These are phyloP conservation scores for Ganoderma lingzhi DNA, from an alignment of 1,284 basidiomycete genomes.

Conservation along the genomic window DNA sequence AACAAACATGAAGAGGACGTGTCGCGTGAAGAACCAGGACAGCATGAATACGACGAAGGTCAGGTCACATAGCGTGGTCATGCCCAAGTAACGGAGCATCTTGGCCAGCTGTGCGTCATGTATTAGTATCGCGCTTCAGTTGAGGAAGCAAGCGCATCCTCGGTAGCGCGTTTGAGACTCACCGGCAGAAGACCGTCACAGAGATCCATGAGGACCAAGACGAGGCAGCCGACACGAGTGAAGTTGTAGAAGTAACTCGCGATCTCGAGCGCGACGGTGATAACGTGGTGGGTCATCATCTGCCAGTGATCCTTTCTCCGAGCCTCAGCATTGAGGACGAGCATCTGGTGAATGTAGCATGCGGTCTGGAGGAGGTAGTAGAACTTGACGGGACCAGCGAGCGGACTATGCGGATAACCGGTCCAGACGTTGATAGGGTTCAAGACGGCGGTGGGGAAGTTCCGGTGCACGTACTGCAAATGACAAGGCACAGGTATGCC, in stretches of 20 bases:
- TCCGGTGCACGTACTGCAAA: slow-evolving; percentile 78
- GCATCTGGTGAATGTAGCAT: slow-evolving; percentile 92
- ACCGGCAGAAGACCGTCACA: slow-evolving; percentile 94
- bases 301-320: slow-evolving; percentile 92
- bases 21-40: slow-evolving; percentile 91
- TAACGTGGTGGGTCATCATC: slow-evolving; percentile 96
- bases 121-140: neutral
- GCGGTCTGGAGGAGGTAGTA: slow-evolving; percentile 94
- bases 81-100: slow-evolving; percentile 88
- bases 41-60: slow-evolving; percentile 86
- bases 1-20: slow-evolving; percentile 78
- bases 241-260: slow-evolving; percentile 86
- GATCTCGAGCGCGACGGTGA: slow-evolving; percentile 85
- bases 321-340: slow-evolving; percentile 95
- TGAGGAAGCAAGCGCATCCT: neutral
- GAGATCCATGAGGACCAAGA: slow-evolving; percentile 93
- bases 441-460: slow-evolving; percentile 74
- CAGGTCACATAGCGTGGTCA: slow-evolving; percentile 75
- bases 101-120: slow-evolving; percentile 76
- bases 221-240: slow-evolving; percentile 87
- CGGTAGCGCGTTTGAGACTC: slow-evolving; percentile 44
- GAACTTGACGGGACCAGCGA: slow-evolving; percentile 85
- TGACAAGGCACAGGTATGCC: slow-evolving; percentile 6
- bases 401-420: slow-evolving; percentile 83
- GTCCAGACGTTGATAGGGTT: slow-evolving; percentile 80